Percentiles rank a stretch among this genome's conserved stretches.
These are phyloP conservation scores for Melanomma pulvis-pyrius DNA, from an alignment of 495 filamentous ascomycete genomes.

Conservation along the genomic window DNA sequence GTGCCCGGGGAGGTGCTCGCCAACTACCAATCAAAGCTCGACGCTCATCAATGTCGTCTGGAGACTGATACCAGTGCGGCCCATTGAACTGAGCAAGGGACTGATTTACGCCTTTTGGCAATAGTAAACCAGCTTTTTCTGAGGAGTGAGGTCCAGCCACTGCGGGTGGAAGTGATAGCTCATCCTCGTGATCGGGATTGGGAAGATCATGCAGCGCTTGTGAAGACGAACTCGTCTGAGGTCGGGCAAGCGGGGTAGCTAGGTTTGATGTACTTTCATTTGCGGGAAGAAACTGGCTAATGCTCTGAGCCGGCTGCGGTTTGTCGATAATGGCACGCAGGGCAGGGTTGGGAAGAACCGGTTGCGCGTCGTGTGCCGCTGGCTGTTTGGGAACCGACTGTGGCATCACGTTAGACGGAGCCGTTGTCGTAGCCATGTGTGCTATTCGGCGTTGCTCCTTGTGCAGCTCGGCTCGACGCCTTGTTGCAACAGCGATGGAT, in stretches of 20 bases:
- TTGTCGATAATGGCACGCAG: constrained; percentile 30
- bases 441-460: constrained; percentile 13
- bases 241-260: constrained; percentile 75
- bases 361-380: constrained; percentile 25
- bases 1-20: constrained; percentile 39
- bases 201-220: constrained; percentile 24
- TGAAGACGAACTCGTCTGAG: constrained; percentile 53
- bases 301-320: constrained; percentile 30
- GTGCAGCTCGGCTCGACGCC: constrained; percentile 32
- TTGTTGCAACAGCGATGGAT: constrained; percentile 27
- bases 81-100: constrained; percentile 27
- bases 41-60: constrained; percentile 37
- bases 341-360: constrained; percentile 11
- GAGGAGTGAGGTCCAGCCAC: constrained; percentile 27
- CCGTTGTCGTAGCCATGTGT: background rate
- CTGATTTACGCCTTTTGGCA: constrained; percentile 6
- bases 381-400: background rate
- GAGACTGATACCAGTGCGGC: constrained; percentile 35
- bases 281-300: constrained; percentile 37
- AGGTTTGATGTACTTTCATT: constrained; percentile 69
- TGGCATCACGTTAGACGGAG: constrained; percentile 8
- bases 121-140: background rate
- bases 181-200: constrained; percentile 40
- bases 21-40: constrained; percentile 39
- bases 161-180: constrained; percentile 40